These are phyloP conservation scores for Coemansia sp. DNA, from an alignment of 192 early-diverging fungal genomes.

Conservation along the genomic window DNA sequence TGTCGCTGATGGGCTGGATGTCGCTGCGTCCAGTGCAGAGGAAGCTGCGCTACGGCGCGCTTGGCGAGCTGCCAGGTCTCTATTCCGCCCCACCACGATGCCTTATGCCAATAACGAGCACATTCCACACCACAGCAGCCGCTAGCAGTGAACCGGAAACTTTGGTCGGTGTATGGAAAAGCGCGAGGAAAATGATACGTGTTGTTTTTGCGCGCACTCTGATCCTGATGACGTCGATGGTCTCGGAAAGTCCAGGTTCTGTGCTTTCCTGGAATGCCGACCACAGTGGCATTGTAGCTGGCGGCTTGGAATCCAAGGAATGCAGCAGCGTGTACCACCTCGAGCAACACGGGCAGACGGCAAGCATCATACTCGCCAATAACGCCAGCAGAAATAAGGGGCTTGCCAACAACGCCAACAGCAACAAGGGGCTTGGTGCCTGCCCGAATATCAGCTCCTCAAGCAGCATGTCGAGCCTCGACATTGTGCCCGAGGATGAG, in stretches of 20 bases:
- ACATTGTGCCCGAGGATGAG: not conserved
- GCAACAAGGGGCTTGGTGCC: not conserved
- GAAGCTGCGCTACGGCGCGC: conserved; percentile 17
- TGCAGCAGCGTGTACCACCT: not conserved
- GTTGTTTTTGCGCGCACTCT: conserved; percentile 24
- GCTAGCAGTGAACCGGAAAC: not conserved
- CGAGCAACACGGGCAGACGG: not conserved
- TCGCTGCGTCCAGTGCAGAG: conserved; percentile 26
- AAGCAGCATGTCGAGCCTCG: not conserved
- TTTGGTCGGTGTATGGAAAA: conserved; percentile 11
- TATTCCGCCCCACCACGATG: not conserved
- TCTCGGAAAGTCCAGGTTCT: not conserved
- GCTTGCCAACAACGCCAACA: not conserved
- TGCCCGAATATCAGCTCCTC: conserved; percentile 6
- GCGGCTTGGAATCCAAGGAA: not conserved
- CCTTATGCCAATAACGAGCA: not conserved
- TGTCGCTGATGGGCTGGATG: conserved; percentile 42
- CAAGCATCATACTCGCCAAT: not conserved
- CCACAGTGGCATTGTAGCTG: not conserved
- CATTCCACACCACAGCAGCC: not conserved
- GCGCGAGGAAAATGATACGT: not conserved
- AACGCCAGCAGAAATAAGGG: not conserved
- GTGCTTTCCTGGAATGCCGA: not conserved
- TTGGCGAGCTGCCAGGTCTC: not conserved
- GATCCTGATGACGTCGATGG: conserved; percentile 3